Evolutionary conservation across 2,329 filamentous ascomycete genomes (phyloP).

Genomic region (Didymosphaeria variabile): DNA sequence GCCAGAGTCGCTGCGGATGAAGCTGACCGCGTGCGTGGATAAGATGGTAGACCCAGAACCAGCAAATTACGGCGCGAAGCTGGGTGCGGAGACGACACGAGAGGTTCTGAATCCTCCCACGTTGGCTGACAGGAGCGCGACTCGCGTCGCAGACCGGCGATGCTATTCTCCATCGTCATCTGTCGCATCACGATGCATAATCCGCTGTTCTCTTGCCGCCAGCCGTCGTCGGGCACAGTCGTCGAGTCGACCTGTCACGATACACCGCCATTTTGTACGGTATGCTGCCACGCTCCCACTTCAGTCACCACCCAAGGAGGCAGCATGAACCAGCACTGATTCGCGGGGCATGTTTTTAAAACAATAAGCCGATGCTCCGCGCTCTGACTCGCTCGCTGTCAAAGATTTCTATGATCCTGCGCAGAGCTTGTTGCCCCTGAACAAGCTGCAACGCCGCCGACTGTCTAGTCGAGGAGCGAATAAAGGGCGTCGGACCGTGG

Average conservation of each 20-base stretch:
- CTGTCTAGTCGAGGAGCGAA: slow-evolving; percentile 24
- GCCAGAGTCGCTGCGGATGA: slow-evolving; percentile 24
- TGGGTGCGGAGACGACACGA: slow-evolving; percentile 32
- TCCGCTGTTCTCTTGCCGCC: slow-evolving; percentile 27
- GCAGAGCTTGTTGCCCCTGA: slow-evolving; percentile 34
- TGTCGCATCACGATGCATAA: slow-evolving; percentile 27
- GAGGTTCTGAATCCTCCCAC: slow-evolving; percentile 38
- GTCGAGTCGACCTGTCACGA: slow-evolving; percentile 3
- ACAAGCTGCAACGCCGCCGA: slow-evolving; percentile 16
- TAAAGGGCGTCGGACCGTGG: slow-evolving; percentile 28
- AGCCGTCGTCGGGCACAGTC: slow-evolving; percentile 18
- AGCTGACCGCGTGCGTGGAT: slow-evolving; percentile 34
- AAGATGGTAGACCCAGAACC: slow-evolving; percentile 15
- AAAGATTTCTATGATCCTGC: slow-evolving; percentile 28
- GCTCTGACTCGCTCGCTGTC: slow-evolving; percentile 38
- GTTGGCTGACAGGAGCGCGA: slow-evolving; percentile 63
- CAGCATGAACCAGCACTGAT: slow-evolving; percentile 25
- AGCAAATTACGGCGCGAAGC: slow-evolving; percentile 39
- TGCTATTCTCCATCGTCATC: slow-evolving; percentile 31
- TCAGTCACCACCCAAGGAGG: slow-evolving; percentile 18
- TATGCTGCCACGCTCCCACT: slow-evolving; percentile 35
- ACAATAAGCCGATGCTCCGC: slow-evolving; percentile 32
- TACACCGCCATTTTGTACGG: slow-evolving; percentile 47
- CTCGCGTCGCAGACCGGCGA: slow-evolving; percentile 71
- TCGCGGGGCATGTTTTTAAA: slow-evolving; percentile 35